phyloP scores from a whole-genome alignment of 768 basidiomycete species.

The Suillus brevipes region DNA sequence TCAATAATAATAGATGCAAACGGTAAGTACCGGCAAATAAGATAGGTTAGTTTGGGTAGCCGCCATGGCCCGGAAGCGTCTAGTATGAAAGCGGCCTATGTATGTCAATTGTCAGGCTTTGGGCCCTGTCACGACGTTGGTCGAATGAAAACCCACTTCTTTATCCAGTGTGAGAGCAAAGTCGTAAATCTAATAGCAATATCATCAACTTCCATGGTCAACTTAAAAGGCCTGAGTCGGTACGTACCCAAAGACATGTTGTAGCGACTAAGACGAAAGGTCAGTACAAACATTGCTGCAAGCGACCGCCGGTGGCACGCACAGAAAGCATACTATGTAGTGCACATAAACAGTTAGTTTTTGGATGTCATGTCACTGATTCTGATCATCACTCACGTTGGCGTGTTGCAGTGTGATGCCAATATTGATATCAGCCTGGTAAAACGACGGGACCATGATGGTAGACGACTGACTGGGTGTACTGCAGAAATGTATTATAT shows the following conservation, averaged over 20 bases:
- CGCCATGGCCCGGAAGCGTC: background rate
- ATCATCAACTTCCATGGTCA: background rate
- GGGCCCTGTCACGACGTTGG: background rate
- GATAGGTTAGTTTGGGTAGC: background rate
- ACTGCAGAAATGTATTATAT: background rate
- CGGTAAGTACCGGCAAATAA: background rate
- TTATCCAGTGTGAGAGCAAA: background rate
- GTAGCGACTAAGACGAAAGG: background rate
- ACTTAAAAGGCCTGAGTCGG: too few relatives aligned
- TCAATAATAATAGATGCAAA: background rate
- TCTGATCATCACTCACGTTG: background rate
- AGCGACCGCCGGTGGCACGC: background rate
- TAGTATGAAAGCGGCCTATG: background rate
- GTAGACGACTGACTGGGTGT: background rate
- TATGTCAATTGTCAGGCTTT: background rate
- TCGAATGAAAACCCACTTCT: background rate
- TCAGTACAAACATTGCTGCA: background rate
- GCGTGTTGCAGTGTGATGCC: background rate
- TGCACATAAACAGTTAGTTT: background rate
- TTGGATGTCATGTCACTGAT: background rate
- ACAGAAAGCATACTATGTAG: background rate
- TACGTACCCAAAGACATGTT: background rate
- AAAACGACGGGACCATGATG: background rate
- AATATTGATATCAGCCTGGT: background rate
- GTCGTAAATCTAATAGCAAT: background rate